Conservation (phyloP, 129 eudicot genomes). For the Artemisia annua region DNA sequence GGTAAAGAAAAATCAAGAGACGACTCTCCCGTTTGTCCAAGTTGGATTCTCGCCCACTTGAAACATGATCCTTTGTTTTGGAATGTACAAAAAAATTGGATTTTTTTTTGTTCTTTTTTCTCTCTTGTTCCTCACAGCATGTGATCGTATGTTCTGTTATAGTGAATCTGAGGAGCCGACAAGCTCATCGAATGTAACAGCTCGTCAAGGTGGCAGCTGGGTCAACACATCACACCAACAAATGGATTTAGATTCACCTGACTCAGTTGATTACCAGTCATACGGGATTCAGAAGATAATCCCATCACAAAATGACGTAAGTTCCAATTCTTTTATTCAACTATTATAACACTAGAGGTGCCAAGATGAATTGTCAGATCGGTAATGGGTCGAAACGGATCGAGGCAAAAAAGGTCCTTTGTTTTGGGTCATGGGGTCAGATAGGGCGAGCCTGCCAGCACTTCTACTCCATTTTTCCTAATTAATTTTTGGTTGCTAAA, state of each 20-base stretch:
- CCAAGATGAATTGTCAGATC: background rate
- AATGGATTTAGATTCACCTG: slow-evolving; percentile 21
- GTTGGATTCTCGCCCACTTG: no score
- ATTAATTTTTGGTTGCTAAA: background rate
- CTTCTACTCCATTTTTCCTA: background rate
- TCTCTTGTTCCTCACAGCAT: slow-evolving; percentile 15
- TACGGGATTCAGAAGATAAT: slow-evolving; percentile 47
- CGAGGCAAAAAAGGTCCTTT: no score
- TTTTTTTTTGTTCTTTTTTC: background rate
- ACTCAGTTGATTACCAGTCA: slow-evolving; percentile 27
- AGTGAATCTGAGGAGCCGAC: slow-evolving; percentile 39
- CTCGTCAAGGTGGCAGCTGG: slow-evolving; percentile 31
- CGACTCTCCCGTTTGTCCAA: background rate
- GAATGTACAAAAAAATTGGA: background rate
- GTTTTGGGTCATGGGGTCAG: background rate
- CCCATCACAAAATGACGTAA: slow-evolving; percentile 51
- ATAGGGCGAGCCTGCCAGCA: background rate
- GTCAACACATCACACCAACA: slow-evolving; percentile 22
- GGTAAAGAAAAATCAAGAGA: slow-evolving; percentile 7
- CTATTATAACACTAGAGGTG: background rate
- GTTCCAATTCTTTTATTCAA: slow-evolving; percentile 16
- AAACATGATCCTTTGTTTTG: background rate
- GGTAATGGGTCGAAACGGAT: background rate
- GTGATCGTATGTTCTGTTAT: slow-evolving; percentile 13
- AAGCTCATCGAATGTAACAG: slow-evolving; percentile 31